phyloP scores from a whole-genome alignment of 2,329 filamentous ascomycete genomes.

The Alternaria infectoria region DNA sequence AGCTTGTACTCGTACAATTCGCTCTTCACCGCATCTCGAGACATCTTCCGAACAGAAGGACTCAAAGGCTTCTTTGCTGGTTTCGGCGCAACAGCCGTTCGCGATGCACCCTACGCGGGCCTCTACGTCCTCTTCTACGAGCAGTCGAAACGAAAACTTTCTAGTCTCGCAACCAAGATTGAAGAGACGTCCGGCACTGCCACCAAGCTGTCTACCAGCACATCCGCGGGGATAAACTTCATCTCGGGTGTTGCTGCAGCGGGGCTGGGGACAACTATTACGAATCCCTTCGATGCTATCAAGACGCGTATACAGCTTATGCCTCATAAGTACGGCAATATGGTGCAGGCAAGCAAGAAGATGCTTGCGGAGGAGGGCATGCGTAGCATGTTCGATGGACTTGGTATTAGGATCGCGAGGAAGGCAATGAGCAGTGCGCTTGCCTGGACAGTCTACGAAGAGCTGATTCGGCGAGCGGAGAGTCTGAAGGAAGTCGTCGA shows the following conservation, averaged over 20 bases:
- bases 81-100: constrained; percentile 89
- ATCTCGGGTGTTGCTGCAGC: constrained; percentile 81
- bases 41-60: constrained; percentile 77
- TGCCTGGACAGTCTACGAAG: constrained; percentile 97
- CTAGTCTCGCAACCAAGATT: constrained; percentile 36
- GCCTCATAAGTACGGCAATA: constrained; percentile 81
- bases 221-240: constrained; percentile 80
- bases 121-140: constrained; percentile 96
- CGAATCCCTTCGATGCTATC: constrained; percentile 95
- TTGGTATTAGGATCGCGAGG: constrained; percentile 84
- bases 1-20: constrained; percentile 84
- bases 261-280: constrained; percentile 81
- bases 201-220: constrained; percentile 31
- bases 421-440: constrained; percentile 94
- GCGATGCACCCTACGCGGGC: constrained; percentile 96
- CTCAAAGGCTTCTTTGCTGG: constrained; percentile 87
- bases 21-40: constrained; percentile 71
- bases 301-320: constrained; percentile 95
- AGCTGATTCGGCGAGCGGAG: constrained; percentile 79
- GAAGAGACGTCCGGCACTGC: constrained; percentile 35
- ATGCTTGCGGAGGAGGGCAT: constrained; percentile 86
- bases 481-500: constrained; percentile 42
- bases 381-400: constrained; percentile 81
- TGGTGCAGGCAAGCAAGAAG: constrained; percentile 73
- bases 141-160: constrained; percentile 73